phyloP scores from a whole-genome alignment of 2,329 filamentous ascomycete genomes.

The Monilinia fructigena region DNA sequence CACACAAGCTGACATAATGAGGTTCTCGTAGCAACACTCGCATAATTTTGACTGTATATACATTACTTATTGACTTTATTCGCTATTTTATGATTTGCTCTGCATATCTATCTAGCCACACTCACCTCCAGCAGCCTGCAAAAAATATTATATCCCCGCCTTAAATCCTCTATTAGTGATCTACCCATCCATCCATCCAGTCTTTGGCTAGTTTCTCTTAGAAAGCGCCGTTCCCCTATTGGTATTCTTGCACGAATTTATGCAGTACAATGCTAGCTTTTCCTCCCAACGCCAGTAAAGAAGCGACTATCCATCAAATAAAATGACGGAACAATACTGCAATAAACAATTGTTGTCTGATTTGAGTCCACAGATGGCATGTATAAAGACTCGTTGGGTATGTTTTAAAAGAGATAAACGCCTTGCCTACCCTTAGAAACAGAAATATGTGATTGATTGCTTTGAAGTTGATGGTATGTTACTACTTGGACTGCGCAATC shows the following conservation, averaged over 20 bases:
- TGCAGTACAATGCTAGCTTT: background rate
- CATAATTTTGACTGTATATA: background rate
- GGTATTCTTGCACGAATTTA: background rate
- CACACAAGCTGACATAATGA: background rate
- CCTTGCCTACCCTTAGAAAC: background rate
- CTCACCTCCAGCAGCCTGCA: background rate
- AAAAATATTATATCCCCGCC: background rate
- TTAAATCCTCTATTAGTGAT: background rate
- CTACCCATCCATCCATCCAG: background rate
- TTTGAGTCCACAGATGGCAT: background rate
- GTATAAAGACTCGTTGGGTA: constrained; percentile 16
- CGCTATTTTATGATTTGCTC: background rate
- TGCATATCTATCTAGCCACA: background rate
- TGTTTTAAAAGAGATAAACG: constrained; percentile 9
- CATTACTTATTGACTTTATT: constrained; percentile 4
- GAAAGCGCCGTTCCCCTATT: background rate
- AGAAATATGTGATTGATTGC: background rate
- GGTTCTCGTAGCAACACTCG: background rate
- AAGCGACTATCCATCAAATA: constrained; percentile 3
- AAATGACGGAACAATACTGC: background rate
- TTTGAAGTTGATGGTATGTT: background rate
- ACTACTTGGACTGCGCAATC: constrained; percentile 7
- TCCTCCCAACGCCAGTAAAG: background rate
- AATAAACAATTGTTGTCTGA: constrained; percentile 1
- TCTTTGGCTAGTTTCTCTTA: background rate